Conservation (phyloP, 805 yeast species). For the Cyberlindnera sargentensis region DNA sequence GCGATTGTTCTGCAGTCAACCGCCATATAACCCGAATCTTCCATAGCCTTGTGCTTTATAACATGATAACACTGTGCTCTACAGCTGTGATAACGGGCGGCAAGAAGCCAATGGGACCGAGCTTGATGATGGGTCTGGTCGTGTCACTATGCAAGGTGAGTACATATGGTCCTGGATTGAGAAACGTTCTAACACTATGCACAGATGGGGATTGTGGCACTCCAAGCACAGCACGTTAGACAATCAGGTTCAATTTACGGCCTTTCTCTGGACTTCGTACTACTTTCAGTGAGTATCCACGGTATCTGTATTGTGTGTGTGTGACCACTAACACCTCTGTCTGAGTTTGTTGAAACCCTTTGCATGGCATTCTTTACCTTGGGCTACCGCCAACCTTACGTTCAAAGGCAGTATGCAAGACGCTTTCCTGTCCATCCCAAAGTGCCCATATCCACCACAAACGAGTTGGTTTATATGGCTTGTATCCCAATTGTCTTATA, state of each 20-base stretch:
- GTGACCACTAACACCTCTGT: not conserved
- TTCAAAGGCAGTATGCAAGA: constrained; percentile 20
- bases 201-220: not conserved
- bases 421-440: constrained; percentile 31
- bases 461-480: constrained; percentile 17
- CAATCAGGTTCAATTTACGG: constrained; percentile 30
- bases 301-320: not conserved
- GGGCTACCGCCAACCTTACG: constrained; percentile 3
- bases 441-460: constrained; percentile 20
- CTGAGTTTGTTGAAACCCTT: constrained; percentile 3
- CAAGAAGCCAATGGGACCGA: too few species aligned
- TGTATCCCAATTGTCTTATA: constrained; percentile 10
- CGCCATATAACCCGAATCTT: too few species aligned
- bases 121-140: not conserved
- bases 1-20: too few species aligned
- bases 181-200: not conserved
- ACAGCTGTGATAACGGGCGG: too few species aligned
- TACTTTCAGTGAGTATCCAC: constrained; percentile 13
- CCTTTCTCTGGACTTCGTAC: constrained; percentile 29
- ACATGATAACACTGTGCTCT: too few species aligned
- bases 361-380: not conserved
- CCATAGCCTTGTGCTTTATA: too few species aligned
- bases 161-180: not conserved
- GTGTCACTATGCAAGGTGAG: not conserved
- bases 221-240: constrained; percentile 18